These are phyloP conservation scores for Rhizopus stolonifer DNA, from an alignment of 371 early-diverging fungal genomes.

Conservation along the genomic window DNA sequence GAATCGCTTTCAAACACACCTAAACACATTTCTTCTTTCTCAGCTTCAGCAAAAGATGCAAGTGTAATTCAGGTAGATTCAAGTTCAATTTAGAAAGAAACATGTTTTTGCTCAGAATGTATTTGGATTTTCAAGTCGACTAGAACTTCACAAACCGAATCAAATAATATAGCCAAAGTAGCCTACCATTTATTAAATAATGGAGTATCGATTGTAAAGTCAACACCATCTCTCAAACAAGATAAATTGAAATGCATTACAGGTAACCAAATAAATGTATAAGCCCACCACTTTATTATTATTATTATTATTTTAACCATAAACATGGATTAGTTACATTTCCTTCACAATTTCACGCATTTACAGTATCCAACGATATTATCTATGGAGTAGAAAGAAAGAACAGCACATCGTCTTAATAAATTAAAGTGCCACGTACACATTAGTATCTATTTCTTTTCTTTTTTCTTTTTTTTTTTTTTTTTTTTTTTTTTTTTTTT, in stretches of 20 bases:
- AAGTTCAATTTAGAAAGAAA: background rate
- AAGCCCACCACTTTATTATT: no score
- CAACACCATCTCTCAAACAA: conserved; percentile 15
- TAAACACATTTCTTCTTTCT: conserved; percentile 25
- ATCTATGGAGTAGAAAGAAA: conserved; percentile 33
- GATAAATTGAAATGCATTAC: conserved; percentile 27
- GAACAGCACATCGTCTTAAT: conserved; percentile 10
- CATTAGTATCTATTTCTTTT: background rate
- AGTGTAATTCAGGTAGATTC: conserved; percentile 18
- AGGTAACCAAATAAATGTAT: conserved; percentile 15
- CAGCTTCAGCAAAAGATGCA: conserved; percentile 24
- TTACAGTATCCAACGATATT: conserved; percentile 32
- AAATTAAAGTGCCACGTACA: conserved; percentile 11
- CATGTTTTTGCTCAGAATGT: background rate
- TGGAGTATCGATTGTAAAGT: conserved; percentile 16
- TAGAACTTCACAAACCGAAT: background rate
- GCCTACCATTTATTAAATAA: conserved; percentile 28
- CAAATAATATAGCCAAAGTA: conserved; percentile 6
- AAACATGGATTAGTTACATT: conserved; percentile 21
- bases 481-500: background rate
- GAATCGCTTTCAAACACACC: conserved; percentile 25
- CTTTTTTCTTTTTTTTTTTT: background rate
- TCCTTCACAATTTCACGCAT: conserved; percentile 27
- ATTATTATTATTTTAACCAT: background rate
- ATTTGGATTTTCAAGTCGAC: conserved; percentile 8